Evolutionary conservation across 2,329 filamentous ascomycete genomes (phyloP), one percentile per base, ranked within the genome.

Genomic region (Davidsoniella australis): DNA sequence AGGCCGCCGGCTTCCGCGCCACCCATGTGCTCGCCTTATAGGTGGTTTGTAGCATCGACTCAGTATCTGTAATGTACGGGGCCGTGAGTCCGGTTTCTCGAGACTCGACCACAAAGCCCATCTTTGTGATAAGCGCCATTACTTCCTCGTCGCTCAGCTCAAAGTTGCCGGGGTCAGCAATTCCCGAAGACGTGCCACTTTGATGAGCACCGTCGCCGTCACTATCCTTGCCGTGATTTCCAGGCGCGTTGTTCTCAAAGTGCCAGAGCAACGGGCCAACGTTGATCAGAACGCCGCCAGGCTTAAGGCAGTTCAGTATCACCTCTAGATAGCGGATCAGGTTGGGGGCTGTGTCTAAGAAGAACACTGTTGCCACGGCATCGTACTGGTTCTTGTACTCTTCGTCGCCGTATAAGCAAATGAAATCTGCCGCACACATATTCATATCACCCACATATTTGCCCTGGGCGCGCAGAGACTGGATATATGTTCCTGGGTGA

Each of bases 261-360:
- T 98, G 93, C 91, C 91, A 98, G 39, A 96, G 68, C 49, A 98
- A 65, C 0, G 91, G 91, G 0, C 91, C 91, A 20, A 94, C 68
- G 59, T 98, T 98, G 59, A 94, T 74, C 69, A 94, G 84, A 3
- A 94, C 58, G 0, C 91, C 91, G 23, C 82, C 83, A 0, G 76
- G 70, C 56, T 75, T 78, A 45, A 98, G 72, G 58, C 88, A 93
- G 59, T 83, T 75, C 40, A 67, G 68, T 49, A 96, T 84, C 1
- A 87, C 80, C 60, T 94, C 80, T 33, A 98, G 76, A 60, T 98
- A 98, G 2, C 82, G 76, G 48, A 96, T 82, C 29, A 95, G 62
- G 61, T 98, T 96, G 1, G 89, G 88, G 2, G 91, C 91, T 1
- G 91, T 98, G 62, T 98, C 93, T 51, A 98, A 81, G 67, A 98